Conservation (phyloP, 2,329 filamentous ascomycete genomes). For the Fusarium sublunatum region DNA sequence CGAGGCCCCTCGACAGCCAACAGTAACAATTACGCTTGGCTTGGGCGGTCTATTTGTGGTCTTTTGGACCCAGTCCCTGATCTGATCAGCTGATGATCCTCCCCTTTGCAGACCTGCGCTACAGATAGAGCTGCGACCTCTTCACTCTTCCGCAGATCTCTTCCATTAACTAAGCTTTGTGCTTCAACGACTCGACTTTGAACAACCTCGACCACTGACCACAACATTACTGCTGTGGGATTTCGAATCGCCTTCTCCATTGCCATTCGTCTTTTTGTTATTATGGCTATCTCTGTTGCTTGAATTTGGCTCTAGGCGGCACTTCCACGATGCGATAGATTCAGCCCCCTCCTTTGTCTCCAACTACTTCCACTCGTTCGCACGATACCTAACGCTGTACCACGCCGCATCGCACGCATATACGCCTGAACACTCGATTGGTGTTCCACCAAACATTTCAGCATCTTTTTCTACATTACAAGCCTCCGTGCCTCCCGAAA, state of each 20-base stretch:
- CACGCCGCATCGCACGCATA: slow-evolving; percentile 28
- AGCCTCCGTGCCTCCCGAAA: slow-evolving; percentile 16
- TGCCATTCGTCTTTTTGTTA: slow-evolving; percentile 21
- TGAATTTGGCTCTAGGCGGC: slow-evolving; percentile 41
- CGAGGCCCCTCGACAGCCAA: slow-evolving; percentile 34
- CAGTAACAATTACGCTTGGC: slow-evolving; percentile 38
- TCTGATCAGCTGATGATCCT: slow-evolving; percentile 49
- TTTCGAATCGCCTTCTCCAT: slow-evolving; percentile 6
- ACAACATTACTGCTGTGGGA: slow-evolving; percentile 1
- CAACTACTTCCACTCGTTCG: slow-evolving; percentile 41
- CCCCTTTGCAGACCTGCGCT: slow-evolving; percentile 43
- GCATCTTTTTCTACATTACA: slow-evolving; percentile 6
- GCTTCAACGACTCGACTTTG: slow-evolving; percentile 19
- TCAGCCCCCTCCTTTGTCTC: slow-evolving; percentile 36
- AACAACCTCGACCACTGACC: slow-evolving; percentile 15
- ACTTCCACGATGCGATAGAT: slow-evolving; percentile 44
- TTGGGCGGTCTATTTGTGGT: slow-evolving; percentile 36
- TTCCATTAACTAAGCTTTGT: slow-evolving; percentile 16
- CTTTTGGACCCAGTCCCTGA: slow-evolving; percentile 34
- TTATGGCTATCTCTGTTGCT: slow-evolving; percentile 40
- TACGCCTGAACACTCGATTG: slow-evolving; percentile 16
- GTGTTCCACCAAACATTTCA: slow-evolving; percentile 18
- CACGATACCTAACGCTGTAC: slow-evolving; percentile 30
- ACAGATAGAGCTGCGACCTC: slow-evolving; percentile 43
- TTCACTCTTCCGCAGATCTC: slow-evolving; percentile 43